These are phyloP conservation scores for Penicillium riverlandense DNA, from an alignment of 495 filamentous ascomycete species.

Conservation along the genomic window DNA sequence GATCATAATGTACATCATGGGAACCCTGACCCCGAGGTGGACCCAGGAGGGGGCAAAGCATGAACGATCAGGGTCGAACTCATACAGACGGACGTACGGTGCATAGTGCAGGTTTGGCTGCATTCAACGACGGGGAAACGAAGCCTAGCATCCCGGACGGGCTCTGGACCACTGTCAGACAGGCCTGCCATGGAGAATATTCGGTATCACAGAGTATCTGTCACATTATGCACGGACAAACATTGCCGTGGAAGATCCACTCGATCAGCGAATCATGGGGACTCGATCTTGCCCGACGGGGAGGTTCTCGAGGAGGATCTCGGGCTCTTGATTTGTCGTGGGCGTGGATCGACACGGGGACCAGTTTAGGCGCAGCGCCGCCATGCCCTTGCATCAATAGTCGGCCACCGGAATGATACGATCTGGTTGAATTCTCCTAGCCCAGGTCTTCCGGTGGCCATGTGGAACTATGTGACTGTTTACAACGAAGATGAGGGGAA, in stretches of 20 bases:
- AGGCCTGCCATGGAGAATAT: neutral
- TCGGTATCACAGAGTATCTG: slow-evolving; percentile 21
- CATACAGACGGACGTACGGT: slow-evolving; percentile 26
- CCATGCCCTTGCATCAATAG: slow-evolving; percentile 39
- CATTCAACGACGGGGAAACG: slow-evolving; percentile 15
- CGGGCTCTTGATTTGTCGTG: slow-evolving; percentile 36
- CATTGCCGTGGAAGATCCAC: slow-evolving; percentile 1
- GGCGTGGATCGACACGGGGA: slow-evolving; percentile 31
- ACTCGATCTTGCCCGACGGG: slow-evolving; percentile 14
- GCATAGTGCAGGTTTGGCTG: slow-evolving; percentile 5
- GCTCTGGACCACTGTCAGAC: slow-evolving; percentile 4
- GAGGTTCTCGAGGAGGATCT: slow-evolving; percentile 15
- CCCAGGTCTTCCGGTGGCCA: slow-evolving; percentile 10
- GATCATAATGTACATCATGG: neutral
- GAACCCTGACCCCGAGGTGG: slow-evolving; percentile 3
- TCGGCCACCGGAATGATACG: neutral
- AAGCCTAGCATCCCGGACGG: slow-evolving; percentile 11
- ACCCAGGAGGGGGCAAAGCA: slow-evolving; percentile 16
- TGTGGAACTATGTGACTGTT: slow-evolving; percentile 10
- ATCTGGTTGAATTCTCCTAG: neutral
- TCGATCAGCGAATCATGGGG: slow-evolving; percentile 29
- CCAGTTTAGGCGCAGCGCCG: slow-evolving; percentile 11
- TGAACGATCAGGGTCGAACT: slow-evolving; percentile 21
- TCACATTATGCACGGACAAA: slow-evolving; percentile 32
- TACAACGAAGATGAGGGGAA: neutral